Evolutionary conservation across 305 asterid species (phyloP).

Genomic region (Plantago lanceolata): DNA sequence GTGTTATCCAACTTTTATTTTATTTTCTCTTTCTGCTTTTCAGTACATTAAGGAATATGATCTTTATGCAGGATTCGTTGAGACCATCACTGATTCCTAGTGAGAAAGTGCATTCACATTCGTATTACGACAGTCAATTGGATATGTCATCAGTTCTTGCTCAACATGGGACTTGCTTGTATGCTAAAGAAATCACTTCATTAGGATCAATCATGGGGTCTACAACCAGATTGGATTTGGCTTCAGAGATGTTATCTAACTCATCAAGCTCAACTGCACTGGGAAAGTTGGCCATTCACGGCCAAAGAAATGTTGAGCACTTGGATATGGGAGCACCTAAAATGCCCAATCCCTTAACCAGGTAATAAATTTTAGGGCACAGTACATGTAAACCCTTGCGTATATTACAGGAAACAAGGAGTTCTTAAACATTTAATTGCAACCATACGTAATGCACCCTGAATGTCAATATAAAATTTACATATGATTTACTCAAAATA

Average conservation of each 20-base stretch:
- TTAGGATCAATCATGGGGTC: constrained; percentile 39
- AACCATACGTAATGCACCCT: neutral
- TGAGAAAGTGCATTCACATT: constrained; percentile 41
- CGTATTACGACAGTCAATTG: constrained; percentile 64
- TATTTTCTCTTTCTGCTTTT: constrained; percentile 5
- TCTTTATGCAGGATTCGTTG: constrained; percentile 55
- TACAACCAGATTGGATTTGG: constrained; percentile 46
- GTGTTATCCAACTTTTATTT: constrained; percentile 26
- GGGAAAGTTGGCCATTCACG: constrained; percentile 60
- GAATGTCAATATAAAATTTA: neutral
- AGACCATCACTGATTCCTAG: constrained; percentile 36
- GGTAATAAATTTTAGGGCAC: constrained; percentile 36
- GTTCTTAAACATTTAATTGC: neutral
- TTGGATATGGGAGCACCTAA: constrained; percentile 25
- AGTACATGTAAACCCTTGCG: neutral
- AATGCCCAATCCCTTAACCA: constrained; percentile 30
- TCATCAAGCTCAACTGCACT: constrained; percentile 61
- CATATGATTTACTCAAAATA: too few relatives aligned
- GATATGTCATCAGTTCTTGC: constrained; percentile 67
- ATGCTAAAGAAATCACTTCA: constrained; percentile 53
- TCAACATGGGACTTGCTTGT: constrained; percentile 80
- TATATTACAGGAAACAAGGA: neutral
- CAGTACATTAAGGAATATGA: constrained; percentile 17
- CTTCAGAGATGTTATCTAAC: constrained; percentile 68
- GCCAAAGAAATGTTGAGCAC: constrained; percentile 22